A percentile compares a stretch with the other conserved stretches of the same genome.
phyloP scores from a whole-genome alignment of 176 grass and related monocot species.

The Rhynchospora breviuscula region DNA sequence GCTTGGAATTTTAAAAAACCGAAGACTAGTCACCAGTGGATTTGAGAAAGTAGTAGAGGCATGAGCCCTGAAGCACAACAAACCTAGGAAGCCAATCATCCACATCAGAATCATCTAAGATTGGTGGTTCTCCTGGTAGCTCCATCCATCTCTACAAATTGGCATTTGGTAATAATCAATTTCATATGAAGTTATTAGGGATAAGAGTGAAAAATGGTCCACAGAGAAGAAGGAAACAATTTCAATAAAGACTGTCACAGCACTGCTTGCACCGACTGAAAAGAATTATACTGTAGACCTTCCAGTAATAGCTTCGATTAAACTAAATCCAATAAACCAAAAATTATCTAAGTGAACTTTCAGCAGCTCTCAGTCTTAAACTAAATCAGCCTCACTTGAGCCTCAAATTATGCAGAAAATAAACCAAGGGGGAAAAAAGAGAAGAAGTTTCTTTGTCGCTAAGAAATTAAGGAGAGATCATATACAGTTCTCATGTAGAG shows the following conservation, averaged over 20 bases:
- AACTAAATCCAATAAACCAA: not conserved
- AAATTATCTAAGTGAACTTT: not conserved
- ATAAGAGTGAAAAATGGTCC: not conserved
- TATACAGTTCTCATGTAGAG: slow-evolving; percentile 85
- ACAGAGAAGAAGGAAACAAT: not conserved
- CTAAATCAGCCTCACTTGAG: not conserved
- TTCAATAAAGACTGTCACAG: not conserved
- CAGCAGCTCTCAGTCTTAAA: not conserved
- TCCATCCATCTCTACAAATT: slow-evolving; percentile 63
- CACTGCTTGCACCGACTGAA: not conserved
- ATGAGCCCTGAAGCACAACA: slow-evolving; percentile 83
- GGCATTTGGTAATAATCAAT: not conserved
- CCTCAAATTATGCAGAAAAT: not conserved
- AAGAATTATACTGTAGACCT: not conserved
- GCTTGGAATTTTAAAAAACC: not conserved
- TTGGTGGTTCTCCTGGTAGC: slow-evolving; percentile 92
- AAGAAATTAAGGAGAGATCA: not conserved
- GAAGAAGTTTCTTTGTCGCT: not conserved
- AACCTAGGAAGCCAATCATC: slow-evolving; percentile 90
- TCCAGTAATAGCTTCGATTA: not conserved
- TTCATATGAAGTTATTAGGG: not conserved
- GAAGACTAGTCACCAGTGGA: slow-evolving; percentile 49
- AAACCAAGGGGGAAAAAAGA: not conserved
- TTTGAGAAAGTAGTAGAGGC: slow-evolving; percentile 83
- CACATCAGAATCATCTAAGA: slow-evolving; percentile 75